Conservation (phyloP, 2,329 filamentous ascomycete species). For the Calonectria hongkongensis region DNA sequence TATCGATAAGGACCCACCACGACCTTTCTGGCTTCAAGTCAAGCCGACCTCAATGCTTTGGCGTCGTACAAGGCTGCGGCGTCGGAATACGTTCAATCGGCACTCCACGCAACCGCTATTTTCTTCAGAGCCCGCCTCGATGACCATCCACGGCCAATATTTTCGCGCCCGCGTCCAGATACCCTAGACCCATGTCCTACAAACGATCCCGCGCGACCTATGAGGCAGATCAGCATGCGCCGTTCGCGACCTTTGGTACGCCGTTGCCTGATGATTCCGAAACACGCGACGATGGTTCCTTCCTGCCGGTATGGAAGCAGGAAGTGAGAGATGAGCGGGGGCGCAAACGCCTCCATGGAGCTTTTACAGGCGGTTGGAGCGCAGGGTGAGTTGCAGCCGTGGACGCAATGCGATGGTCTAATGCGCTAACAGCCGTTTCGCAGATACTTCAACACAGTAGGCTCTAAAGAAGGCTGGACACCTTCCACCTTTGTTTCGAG, state of each 20-base stretch:
- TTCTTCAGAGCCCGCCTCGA: conserved; percentile 21
- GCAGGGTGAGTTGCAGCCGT: conserved; percentile 81
- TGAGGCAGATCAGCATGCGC: conserved; percentile 84
- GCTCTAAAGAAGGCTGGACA: conserved; percentile 98
- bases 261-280: conserved; percentile 88
- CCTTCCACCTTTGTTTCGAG: conserved; percentile 95
- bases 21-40: conserved; percentile 17
- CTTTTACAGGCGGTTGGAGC: conserved; percentile 97
- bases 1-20: conserved; percentile 40
- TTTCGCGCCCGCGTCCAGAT: conserved; percentile 32
- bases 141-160: conserved; percentile 24
- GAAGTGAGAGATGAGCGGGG: conserved; percentile 96
- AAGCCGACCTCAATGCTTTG: conserved; percentile 5
- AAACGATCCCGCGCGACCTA: conserved; percentile 88
- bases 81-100: conserved; percentile 5
- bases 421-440: conserved; percentile 39
- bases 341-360: conserved; percentile 92
- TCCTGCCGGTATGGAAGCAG: conserved; percentile 98
- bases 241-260: conserved; percentile 88
- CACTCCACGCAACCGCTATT: not conserved
- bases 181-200: conserved; percentile 75
- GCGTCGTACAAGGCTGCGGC: conserved; percentile 28
- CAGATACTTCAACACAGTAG: conserved; percentile 98
- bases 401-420: not conserved
- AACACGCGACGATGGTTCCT: conserved; percentile 91